Evolutionary conservation across 2,329 filamentous ascomycete species (phyloP), one percentile per base, ranked within the genome.

Genomic region (Parascedosporium putredinis): DNA sequence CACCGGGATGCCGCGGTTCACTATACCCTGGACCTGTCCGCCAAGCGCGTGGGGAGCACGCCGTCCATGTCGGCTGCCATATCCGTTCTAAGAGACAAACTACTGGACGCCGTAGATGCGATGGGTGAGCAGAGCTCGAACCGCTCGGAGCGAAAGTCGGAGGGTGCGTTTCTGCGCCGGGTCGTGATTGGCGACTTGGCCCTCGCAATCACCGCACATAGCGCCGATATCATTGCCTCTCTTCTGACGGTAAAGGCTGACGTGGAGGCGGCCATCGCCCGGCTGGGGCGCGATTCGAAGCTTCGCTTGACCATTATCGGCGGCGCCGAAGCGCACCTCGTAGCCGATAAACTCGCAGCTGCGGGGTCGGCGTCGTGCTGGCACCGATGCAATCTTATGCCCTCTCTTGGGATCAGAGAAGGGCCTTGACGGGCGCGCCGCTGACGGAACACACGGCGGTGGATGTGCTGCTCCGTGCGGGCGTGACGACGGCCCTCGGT

Each of bases 391-490:
- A 78, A 54, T 72, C 77, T 0, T 79, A 75, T 56, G 70, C 72
- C 2, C 61, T 59, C 2, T 63, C 60, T 0, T 86, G 81, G 82
- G 79, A 84, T 53, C 68, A 81, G 61, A 74, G 79, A 0, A 74
- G 81, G 2, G 74, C 78, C 0, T 66, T 85, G 10, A 74, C 78
- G 0, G 82, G 82, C 1, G 81, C 81, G 3, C 82, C 82, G 1
- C 67, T 85, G 1, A 82, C 80, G 0, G 82, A 83, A 55, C 79
- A 79, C 20, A 84, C 81, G 1, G 72, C 73, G 0, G 65, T 82
- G 3, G 79, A 84, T 53, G 61, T 58, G 9, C 69, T 86, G 1
- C 55, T 81, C 0, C 70, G 72, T 7, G 80, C 79, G 0, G 81
- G 80, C 2, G 81, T 84, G 0, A 58, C 65, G 2, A 69, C 75